Evolutionary conservation across 2,329 filamentous ascomycete genomes (phyloP), one percentile per base, ranked within the genome.

Genomic region (Fusarium tanahbumbuense): DNA sequence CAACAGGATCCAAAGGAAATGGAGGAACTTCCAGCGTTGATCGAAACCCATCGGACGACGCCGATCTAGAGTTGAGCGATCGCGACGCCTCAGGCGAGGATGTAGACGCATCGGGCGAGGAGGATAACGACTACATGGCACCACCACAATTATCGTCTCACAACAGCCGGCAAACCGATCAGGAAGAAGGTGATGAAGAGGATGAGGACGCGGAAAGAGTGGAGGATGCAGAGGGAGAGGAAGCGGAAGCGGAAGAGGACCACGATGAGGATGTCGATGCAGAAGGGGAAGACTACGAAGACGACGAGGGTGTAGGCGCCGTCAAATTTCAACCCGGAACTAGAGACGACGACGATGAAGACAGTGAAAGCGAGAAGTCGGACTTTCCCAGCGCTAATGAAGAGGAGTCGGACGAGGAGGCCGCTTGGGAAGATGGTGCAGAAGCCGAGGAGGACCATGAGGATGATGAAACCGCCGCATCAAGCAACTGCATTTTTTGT

Each of bases 401-500:
- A 37, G 86, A 85, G 12, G 88, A 87, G 42, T 89, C 87, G 7
- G 76, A 75, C 23, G 77, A 78, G 47, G 79, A 78, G 52, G 74
- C 68, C 12, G 74, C 72, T 56, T 88, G 87, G 78, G 88, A 90
- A 58, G 86, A 86, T 28, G 87, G 85, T 32, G 85, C 86, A 80
- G 85, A 82, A 20, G 87, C 85, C 32, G 89, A 88, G 20, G 86
- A 85, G 44, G 89, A 88, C 22, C 86, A 85, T 13, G 68, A 70
- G 16, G 68, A 71, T 23, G 89, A 90, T 37, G 84, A 85, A 59
- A 82, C 82, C 3, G 86, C 83, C 45, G 83, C 84, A 18, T 65
- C 78, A 55, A 82, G 81, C 47, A 71, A 77, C 56, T 84, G 79
- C 81, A 92, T 93, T 70, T 97, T 95, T 76, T 98, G 94, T 81